phyloP scores from a whole-genome alignment of 345 rosid genomes.

The Hypericum perforatum region DNA sequence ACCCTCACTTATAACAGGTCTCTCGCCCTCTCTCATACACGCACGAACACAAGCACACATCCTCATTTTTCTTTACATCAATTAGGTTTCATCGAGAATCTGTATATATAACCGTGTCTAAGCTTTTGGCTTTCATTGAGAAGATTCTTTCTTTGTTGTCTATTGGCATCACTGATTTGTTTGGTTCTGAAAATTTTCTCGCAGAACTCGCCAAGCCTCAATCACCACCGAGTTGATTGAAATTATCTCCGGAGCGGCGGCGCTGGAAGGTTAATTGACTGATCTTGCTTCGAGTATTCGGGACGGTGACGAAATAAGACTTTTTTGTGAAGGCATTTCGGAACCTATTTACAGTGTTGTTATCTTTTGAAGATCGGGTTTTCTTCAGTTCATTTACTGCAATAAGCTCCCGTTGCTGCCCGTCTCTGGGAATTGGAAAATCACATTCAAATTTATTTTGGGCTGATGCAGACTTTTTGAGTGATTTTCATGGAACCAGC shows the following conservation, averaged over 20 bases:
- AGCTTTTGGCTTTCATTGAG: no score
- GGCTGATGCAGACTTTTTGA: no score
- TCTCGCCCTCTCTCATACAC: neutral
- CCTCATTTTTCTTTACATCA: no score
- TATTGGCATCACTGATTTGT: no score
- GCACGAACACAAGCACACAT: no score
- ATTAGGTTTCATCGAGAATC: no score
- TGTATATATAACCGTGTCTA: no score
- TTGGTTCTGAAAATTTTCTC: neutral
- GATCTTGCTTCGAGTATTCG: neutral
- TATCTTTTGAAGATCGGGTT: constrained; percentile 9
- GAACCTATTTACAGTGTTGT: constrained; percentile 10
- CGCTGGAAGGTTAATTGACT: constrained; percentile 51
- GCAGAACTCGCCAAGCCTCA: constrained; percentile 97
- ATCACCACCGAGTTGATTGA: constrained; percentile 95
- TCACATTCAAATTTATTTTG: neutral
- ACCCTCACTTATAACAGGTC: constrained; percentile 2
- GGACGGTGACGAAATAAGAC: constrained; percentile 35
- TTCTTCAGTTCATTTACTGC: constrained; percentile 19
- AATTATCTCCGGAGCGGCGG: constrained; percentile 96
- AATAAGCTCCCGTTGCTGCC: constrained; percentile 24
- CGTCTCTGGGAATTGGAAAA: constrained; percentile 17
- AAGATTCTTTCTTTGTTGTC: no score
- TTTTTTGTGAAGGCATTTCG: constrained; percentile 18
- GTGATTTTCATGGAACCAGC: no score